Percentiles rank a stretch among this genome's conserved stretches.
Evolutionary conservation across 345 rosid species (phyloP).

Genomic region (Citrus glauca): DNA sequence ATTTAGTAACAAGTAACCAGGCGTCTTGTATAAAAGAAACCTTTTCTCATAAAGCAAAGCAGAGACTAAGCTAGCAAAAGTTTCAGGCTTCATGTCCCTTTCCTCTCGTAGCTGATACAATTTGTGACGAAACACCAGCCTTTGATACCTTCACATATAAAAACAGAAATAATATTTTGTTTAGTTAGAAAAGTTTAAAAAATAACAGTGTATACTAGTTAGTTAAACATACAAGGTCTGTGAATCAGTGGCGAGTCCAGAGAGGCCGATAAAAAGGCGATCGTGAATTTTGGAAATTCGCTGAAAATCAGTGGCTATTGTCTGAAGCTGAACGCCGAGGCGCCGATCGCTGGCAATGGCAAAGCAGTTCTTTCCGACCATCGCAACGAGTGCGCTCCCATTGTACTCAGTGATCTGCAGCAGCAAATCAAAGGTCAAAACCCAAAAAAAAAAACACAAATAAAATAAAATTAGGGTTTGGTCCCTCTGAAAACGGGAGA

Average conservation of each 20-base stretch:
- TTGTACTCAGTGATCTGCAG: slow-evolving; percentile 93
- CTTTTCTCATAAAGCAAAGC: slow-evolving; percentile 96
- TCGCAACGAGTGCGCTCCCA: slow-evolving; percentile 97
- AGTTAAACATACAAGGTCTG: slow-evolving; percentile 61
- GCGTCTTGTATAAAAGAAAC: slow-evolving; percentile 21
- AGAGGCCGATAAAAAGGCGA: slow-evolving; percentile 78
- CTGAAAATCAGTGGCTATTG: slow-evolving; percentile 94
- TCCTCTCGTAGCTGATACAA: slow-evolving; percentile 89
- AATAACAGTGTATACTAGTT: neutral
- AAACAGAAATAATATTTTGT: neutral
- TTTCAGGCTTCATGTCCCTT: slow-evolving; percentile 99
- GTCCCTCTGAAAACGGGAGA: neutral
- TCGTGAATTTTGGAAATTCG: slow-evolving; percentile 82
- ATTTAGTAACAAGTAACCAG: neutral
- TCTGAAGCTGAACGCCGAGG: slow-evolving; percentile 92
- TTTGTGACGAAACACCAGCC: slow-evolving; percentile 85
- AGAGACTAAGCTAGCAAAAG: slow-evolving; percentile 92
- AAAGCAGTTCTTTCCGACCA: slow-evolving; percentile 99
- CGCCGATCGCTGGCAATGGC: slow-evolving; percentile 97
- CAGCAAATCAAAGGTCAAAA: neutral
- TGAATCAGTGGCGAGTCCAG: slow-evolving; percentile 93
- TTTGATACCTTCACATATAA: slow-evolving; percentile 69
- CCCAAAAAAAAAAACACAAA: neutral
- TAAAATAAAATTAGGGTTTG: neutral
- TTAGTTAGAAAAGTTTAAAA: neutral